Percentiles rank a stretch among this genome's conserved stretches.
Conservation (phyloP, 345 rosid species). For the Brassica rapa region DNA sequence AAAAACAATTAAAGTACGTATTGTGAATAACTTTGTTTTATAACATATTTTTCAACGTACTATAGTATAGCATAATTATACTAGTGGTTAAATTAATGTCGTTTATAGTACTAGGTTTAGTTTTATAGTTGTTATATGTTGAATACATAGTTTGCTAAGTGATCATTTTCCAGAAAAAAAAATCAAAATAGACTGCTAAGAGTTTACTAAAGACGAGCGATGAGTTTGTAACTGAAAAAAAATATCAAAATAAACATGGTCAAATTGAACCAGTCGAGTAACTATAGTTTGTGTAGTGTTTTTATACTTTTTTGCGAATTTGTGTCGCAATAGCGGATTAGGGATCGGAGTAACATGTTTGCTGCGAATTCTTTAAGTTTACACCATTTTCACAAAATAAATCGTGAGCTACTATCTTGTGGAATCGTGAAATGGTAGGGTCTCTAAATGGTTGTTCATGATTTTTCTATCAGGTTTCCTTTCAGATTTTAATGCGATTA, state of each 20-base stretch:
- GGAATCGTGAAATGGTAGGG: slow-evolving; percentile 26
- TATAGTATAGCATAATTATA: background rate
- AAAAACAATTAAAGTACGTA: background rate
- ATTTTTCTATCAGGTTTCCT: background rate
- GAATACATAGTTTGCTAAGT: background rate
- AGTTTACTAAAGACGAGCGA: background rate
- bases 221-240: background rate
- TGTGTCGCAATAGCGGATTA: background rate
- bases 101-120: background rate
- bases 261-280: background rate
- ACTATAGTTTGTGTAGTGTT: background rate
- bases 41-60: background rate
- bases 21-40: background rate
- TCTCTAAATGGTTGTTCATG: slow-evolving; percentile 28
- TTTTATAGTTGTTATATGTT: background rate
- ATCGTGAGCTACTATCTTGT: background rate
- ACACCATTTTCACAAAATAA: background rate
- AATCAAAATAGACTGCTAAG: background rate
- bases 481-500: background rate
- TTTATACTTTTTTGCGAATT: background rate
- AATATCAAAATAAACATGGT: background rate
- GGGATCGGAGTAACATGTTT: background rate
- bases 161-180: background rate
- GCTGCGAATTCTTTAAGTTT: background rate
- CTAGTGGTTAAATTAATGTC: background rate